Percentiles rank a stretch among this genome's conserved stretches.
phyloP scores from a whole-genome alignment of 768 basidiomycete genomes.

The Tylopilus vinaceipallidus region DNA sequence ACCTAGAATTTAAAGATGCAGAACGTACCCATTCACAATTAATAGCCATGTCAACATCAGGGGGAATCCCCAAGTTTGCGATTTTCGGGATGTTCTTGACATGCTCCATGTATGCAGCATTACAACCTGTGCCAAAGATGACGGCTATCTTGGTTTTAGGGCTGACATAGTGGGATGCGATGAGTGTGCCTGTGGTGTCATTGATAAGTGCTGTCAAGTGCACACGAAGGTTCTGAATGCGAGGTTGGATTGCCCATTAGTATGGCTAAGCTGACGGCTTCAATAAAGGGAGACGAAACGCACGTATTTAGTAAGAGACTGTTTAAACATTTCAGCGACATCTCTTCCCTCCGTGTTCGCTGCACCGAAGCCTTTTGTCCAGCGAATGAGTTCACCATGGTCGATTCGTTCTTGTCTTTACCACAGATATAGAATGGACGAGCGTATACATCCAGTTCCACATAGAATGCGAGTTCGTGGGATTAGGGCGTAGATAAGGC shows the following conservation, averaged over 20 bases:
- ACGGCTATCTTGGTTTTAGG: constrained; percentile 88
- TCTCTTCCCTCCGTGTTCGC: constrained; percentile 89
- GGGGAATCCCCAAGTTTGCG: constrained; percentile 64
- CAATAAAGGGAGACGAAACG: constrained; percentile 27
- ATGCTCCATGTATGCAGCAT: constrained; percentile 97
- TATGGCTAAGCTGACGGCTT: neutral
- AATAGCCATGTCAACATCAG: constrained; percentile 78
- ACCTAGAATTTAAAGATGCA: neutral
- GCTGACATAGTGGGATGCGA: constrained; percentile 95
- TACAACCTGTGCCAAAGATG: constrained; percentile 98
- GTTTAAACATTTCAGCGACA: constrained; percentile 90
- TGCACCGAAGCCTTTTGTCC: constrained; percentile 99
- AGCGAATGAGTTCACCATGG: constrained; percentile 90
- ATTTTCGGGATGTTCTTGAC: constrained; percentile 86
- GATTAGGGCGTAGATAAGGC: neutral
- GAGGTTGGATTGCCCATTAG: neutral
- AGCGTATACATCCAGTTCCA: neutral
- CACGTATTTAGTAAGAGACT: constrained; percentile 76
- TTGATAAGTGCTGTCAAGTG: constrained; percentile 88
- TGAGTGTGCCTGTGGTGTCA: constrained; percentile 96
- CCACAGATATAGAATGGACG: neutral
- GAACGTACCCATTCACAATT: constrained; percentile 91
- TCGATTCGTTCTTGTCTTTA: constrained; percentile 89
- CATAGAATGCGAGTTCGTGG: neutral
- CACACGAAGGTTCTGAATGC: constrained; percentile 72